These are phyloP conservation scores for Tetrahymena malaccensis DNA, from an alignment of 73 alveolate species.

Conservation along the genomic window DNA sequence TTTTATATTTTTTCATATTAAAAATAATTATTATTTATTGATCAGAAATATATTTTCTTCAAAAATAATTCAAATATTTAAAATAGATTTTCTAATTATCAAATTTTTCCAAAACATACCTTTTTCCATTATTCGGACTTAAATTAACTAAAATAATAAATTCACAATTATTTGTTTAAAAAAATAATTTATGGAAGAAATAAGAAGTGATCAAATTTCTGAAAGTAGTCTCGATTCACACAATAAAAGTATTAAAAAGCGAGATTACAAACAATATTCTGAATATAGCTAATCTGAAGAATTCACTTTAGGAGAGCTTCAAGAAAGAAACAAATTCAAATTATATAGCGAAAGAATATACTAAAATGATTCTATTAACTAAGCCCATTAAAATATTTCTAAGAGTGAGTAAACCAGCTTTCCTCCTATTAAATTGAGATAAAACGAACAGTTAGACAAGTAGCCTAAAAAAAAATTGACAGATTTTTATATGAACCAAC, in stretches of 20 bases:
- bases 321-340: background rate
- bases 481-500: background rate
- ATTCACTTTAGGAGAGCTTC: background rate
- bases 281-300: background rate
- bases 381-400: background rate
- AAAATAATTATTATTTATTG: background rate
- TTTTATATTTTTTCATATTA: no score
- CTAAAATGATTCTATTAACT: background rate
- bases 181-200: background rate
- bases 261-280: background rate
- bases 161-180: background rate
- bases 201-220: background rate
- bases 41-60: background rate
- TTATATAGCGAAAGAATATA: background rate
- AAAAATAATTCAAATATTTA: no score
- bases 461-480: background rate
- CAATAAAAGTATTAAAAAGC: background rate
- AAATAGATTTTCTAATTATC: background rate
- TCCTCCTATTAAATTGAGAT: background rate
- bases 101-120: no score
- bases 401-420: background rate
- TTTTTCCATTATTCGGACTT: background rate
- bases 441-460: background rate
- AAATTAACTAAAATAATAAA: background rate
- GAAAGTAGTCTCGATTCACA: background rate